These are phyloP conservation scores for Puccinia polysora DNA, from an alignment of 1,284 basidiomycete species.

Conservation along the genomic window DNA sequence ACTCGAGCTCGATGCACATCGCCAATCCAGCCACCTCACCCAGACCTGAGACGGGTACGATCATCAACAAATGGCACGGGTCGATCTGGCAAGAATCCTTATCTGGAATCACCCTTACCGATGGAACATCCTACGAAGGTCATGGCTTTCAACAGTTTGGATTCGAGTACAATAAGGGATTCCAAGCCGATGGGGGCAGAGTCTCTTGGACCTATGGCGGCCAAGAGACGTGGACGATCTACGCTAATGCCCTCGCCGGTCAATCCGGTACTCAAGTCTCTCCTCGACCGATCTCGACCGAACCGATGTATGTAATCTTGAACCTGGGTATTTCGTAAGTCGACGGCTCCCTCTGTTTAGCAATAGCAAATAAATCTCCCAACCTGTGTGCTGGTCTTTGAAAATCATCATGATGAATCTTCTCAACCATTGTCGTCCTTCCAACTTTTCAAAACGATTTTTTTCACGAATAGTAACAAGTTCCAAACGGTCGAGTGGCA, in stretches of 20 bases:
- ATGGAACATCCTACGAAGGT: slow-evolving; percentile 49
- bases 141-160: slow-evolving; percentile 46
- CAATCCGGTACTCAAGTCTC: slow-evolving; percentile 25
- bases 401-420: no score
- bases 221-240: slow-evolving; percentile 41
- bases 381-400: no score
- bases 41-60: slow-evolving; percentile 19
- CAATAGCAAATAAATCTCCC: no score
- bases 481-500: slow-evolving; percentile 42
- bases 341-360: no score
- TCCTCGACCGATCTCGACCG: slow-evolving; percentile 25
- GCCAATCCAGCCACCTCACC: slow-evolving; percentile 55
- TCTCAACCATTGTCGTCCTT: no score
- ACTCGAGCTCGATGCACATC: slow-evolving; percentile 57
- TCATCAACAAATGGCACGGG: slow-evolving; percentile 60
- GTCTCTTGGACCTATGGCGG: slow-evolving; percentile 29
- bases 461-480: no score
- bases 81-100: slow-evolving; percentile 65
- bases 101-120: slow-evolving; percentile 54
- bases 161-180: slow-evolving; percentile 46
- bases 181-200: slow-evolving; percentile 34
- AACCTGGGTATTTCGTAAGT: slow-evolving; percentile 40
- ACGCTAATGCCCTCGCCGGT: slow-evolving; percentile 22
- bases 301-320: slow-evolving; percentile 43
- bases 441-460: no score